These are phyloP conservation scores for Mimosa pudica DNA, from an alignment of 306 rosid genomes.

Conservation along the genomic window DNA sequence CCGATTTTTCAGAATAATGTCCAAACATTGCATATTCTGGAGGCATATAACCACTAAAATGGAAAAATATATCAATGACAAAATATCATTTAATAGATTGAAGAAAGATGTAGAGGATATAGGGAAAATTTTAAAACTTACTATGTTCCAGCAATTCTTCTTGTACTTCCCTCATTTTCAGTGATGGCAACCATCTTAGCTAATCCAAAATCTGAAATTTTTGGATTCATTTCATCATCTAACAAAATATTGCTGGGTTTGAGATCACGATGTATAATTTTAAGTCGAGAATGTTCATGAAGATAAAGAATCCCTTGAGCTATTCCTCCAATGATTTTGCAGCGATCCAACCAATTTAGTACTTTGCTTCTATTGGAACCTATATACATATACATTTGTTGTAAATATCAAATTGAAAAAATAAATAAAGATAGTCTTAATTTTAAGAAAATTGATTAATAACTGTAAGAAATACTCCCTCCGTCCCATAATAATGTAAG, in stretches of 20 bases:
- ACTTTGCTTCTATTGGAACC: not conserved
- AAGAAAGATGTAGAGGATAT: not conserved
- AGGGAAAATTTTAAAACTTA: not conserved
- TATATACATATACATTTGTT: too few relatives aligned
- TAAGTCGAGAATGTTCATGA: not conserved
- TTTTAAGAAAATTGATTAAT: too few relatives aligned
- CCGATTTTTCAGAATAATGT: not conserved
- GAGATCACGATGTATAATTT: not conserved
- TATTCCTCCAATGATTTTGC: not conserved
- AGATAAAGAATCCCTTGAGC: not conserved
- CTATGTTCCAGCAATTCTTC: not conserved
- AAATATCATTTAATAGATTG: too few relatives aligned
- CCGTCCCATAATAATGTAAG: too few relatives aligned
- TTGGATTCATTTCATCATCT: not conserved
- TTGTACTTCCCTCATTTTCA: not conserved
- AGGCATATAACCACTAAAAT: not conserved
- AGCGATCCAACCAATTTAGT: not conserved
- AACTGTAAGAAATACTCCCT: too few relatives aligned
- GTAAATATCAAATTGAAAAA: not conserved
- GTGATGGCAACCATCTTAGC: not conserved
- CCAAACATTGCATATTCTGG: not conserved
- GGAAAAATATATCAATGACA: not conserved
- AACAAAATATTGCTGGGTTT: not conserved
- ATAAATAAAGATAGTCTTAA: too few relatives aligned
- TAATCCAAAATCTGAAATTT: not conserved